Evolutionary conservation across 2,329 filamentous ascomycete species (phyloP), one percentile per base, ranked within the genome.

Genomic region (Colletotrichum spaethianum): DNA sequence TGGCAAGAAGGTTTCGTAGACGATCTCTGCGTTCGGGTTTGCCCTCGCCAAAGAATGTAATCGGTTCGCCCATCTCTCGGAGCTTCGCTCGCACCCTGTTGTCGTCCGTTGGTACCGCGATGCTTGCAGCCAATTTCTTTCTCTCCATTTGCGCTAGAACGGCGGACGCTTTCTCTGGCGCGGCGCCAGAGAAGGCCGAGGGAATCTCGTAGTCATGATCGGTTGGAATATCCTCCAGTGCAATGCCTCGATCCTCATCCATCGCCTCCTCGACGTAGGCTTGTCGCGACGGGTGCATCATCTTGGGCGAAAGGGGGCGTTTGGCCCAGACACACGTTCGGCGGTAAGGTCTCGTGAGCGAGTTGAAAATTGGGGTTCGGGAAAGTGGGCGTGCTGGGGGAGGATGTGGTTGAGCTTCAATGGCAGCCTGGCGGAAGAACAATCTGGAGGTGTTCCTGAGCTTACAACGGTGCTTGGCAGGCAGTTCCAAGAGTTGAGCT

Each of bases 81-180:
- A 98, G 88, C 75, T 90, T 91, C 46, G 91, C 87, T 73, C 95
- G 93, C 59, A 99, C 95, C 77, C 93, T 91, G 73, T 89, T 92
- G 85, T 99, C 96, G 80, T 98, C 95, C 66, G 97, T 99, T 0
- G 96, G 96, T 4, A 99, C 96, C 16, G 93, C 93, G 76, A 98
- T 94, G 14, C 93, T 93, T 23, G 95, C 95, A 14, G 95, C 95
- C 78, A 94, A 90, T 78, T 95, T 91, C 83, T 98, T 98, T 73
- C 96, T 93, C 78, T 95, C 93, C 82, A 99, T 96, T 80, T 98
- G 95, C 42, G 90, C 92, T 26, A 97, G 86, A 66, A 98, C 92
- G 18, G 94, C 94, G 3, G 94, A 95, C 3, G 94, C 94, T 80
- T 94, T 94, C 80, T 96, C 93, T 5, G 93, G 90, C 9, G 92